Base-by-base conservation (phyloP, 2,329 filamentous ascomycete species). In the Monosporascus cannonballus region DNA sequence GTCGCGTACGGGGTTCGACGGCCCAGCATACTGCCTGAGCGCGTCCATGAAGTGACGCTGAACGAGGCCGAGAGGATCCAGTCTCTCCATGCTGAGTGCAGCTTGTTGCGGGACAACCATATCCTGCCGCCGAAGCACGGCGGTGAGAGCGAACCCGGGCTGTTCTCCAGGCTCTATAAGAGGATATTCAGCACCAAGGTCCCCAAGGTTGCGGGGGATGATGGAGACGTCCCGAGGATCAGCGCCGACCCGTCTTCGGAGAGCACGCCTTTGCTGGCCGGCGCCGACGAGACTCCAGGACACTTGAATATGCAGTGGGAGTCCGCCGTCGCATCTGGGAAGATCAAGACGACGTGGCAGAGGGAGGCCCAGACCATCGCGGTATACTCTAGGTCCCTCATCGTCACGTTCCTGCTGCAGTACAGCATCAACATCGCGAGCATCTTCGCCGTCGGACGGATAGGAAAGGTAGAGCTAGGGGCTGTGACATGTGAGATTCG, bases 281-380 rank as follows among this genome's bases (percentile, higher is more conserved):
- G 73, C 64, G 54, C 58, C 61, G 72, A 73, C 39, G 74, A 74
- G 52, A 75, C 72, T 5, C 72, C 77, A 4, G 81, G 83, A 46
- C 76, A 80, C 49, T 75, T 92, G 49, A 82, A 87, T 60, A 79
- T 84, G 62, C 86, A 89, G 65, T 96, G 90, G 90, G 86, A 93
- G 56, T 87, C 91, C 56, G 93, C 92, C 0, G 88, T 96, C 11
- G 80, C 83, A 1, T 81, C 87, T 0, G 90, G 91, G 11, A 81
- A 84, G 64, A 92, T 97, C 59, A 85, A 86, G 50, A 96, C 92
- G 4, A 95, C 90, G 5, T 97, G 92, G 91, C 86, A 88, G 69
- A 84, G 92, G 56, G 93, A 97, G 75, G 78, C 87, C 42, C 91
- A 92, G 73, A 91, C 91, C 1, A 78, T 97, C 41, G 73, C 79